These are phyloP conservation scores for Mycena metata DNA, from an alignment of 768 basidiomycete species.

Conservation along the genomic window DNA sequence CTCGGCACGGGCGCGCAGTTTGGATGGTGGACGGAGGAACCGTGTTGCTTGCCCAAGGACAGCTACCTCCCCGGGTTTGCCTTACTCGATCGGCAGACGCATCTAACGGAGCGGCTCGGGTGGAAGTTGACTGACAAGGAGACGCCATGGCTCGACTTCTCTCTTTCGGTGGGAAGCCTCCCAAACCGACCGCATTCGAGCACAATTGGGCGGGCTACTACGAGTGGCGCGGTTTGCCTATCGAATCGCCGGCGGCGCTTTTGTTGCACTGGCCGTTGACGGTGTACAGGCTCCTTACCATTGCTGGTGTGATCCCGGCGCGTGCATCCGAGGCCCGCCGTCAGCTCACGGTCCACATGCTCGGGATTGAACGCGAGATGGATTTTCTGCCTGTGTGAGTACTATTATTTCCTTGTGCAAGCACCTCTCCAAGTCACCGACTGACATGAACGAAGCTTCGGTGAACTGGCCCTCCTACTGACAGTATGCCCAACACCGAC, in stretches of 20 bases:
- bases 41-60: constrained; percentile 33
- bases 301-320: constrained; percentile 47
- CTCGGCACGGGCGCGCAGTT: constrained; percentile 52
- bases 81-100: constrained; percentile 46
- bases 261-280: constrained; percentile 59
- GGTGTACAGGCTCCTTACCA: constrained; percentile 53
- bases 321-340: neutral
- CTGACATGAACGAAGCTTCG: constrained; percentile 49
- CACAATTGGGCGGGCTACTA: constrained; percentile 61
- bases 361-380: constrained; percentile 57
- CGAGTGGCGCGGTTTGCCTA: constrained; percentile 58
- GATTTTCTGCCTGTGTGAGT: constrained; percentile 57
- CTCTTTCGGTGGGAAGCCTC: constrained; percentile 41
- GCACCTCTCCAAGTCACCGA: too few relatives aligned
- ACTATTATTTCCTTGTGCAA: neutral
- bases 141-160: constrained; percentile 50
- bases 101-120: constrained; percentile 46
- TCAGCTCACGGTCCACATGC: constrained; percentile 41
- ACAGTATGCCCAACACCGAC: constrained; percentile 61
- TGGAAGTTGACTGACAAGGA: constrained; percentile 52
- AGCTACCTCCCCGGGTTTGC: constrained; percentile 50
- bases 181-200: constrained; percentile 43
- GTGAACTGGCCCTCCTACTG: constrained; percentile 59
- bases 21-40: constrained; percentile 56
- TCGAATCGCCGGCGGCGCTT: constrained; percentile 57